Base-by-base conservation (phyloP, 441 rosid species). In the Euphorbia schlechtendalii region DNA sequence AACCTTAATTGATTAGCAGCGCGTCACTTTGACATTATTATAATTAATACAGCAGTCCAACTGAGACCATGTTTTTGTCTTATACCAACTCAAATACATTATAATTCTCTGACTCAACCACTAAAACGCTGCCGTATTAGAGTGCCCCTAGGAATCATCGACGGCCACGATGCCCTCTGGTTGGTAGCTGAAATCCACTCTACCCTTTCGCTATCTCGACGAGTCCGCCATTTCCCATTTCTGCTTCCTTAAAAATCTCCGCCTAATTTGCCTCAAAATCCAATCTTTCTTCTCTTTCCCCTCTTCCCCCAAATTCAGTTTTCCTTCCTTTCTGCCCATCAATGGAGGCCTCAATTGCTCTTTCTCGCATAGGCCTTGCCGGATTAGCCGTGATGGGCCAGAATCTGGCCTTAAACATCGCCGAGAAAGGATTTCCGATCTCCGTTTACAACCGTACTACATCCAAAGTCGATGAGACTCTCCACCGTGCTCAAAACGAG, bases 321-420 rank as follows among this genome's bases (percentile, higher is more conserved):
- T n/a, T n/a, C n/a, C n/a, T n/a, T n/a, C n/a, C n/a, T n/a, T n/a
- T n/a, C n/a, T n/a, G n/a, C n/a, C n/a, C n/a, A 41, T 0, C 66
- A 18, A 85, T 81, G 93, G 87, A 85, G 18, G 78, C 81, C 17
- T 79, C 91, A 14, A 57, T 74, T 20, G 74, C 70, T 41, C 75
- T 85, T 8, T 87, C 92, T 43, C 88, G 92, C 22, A 84, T 88
- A 15, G 95, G 95, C 51, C 86, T 88, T 8, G 92, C 91, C 7
- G 96, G 98, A 5, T 86, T 92, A 13, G 98, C 98, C 68, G 98
- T 92, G 8, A 92, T 92, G 96, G 98, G 96, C n/a, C 98, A 89
- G 28, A 92, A 92, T 78, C 82, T 92, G 36, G 96, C 96, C 70
- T 77, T 92, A 1, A 92, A 92, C 83, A 77, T 92, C 69, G 93